These are phyloP conservation scores for Yamadazyma olivae DNA, from an alignment of 805 yeast species.

Conservation along the genomic window DNA sequence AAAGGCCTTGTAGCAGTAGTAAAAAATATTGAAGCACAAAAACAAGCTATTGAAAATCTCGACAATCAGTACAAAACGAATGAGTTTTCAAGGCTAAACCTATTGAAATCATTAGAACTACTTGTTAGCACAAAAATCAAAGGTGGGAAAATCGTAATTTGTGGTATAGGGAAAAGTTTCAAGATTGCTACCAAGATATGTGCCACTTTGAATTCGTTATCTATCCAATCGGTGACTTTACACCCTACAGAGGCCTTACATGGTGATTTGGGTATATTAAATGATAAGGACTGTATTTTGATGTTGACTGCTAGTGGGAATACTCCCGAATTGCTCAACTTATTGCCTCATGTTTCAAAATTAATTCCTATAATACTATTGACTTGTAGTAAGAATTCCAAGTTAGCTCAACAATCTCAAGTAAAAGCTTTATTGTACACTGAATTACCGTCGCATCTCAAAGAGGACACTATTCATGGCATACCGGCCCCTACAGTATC, in stretches of 20 bases:
- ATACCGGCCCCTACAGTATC: constrained; percentile 86
- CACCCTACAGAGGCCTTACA: constrained; percentile 90
- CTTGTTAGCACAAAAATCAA: constrained; percentile 20
- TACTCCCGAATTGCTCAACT: constrained; percentile 66
- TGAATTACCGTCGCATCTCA: constrained; percentile 53
- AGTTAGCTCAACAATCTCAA: constrained; percentile 49
- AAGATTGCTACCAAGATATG: constrained; percentile 76
- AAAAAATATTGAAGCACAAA: constrained; percentile 43
- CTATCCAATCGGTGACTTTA: constrained; percentile 61
- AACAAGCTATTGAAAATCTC: constrained; percentile 45
- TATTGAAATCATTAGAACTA: constrained; percentile 41
- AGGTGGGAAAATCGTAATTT: constrained; percentile 68
- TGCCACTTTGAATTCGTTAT: constrained; percentile 80
- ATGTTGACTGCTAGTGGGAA: constrained; percentile 79
- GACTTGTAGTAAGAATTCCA: constrained; percentile 60
- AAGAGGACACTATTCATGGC: constrained; percentile 68
- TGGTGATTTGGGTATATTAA: constrained; percentile 79
- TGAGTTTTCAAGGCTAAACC: constrained; percentile 42
- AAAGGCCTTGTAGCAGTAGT: constrained; percentile 11
- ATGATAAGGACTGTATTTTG: constrained; percentile 53
- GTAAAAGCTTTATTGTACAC: constrained; percentile 56
- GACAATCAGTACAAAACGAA: constrained; percentile 45
- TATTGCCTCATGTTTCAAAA: constrained; percentile 56
- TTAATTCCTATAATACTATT: constrained; percentile 56
- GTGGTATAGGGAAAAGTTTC: constrained; percentile 84